These are phyloP conservation scores for Arthrobotrys sinensis DNA, from an alignment of 2,329 filamentous ascomycete species.

Conservation along the genomic window DNA sequence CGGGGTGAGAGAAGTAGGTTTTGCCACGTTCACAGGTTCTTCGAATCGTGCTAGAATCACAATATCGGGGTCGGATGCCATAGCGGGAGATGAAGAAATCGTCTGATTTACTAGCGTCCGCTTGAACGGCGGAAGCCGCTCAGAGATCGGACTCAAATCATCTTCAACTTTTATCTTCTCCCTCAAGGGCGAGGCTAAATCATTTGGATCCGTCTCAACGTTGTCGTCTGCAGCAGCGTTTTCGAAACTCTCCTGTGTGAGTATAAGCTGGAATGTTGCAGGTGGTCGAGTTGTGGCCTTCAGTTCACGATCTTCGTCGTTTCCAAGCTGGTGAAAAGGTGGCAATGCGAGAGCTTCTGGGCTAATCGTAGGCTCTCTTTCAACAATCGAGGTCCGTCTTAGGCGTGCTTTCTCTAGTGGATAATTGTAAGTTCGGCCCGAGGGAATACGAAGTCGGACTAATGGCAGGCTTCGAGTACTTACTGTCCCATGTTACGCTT, in stretches of 20 bases:
- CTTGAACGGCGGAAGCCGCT: slow-evolving; percentile 61
- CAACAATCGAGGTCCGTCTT: slow-evolving; percentile 41
- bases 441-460: slow-evolving; percentile 35
- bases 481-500: slow-evolving; percentile 74
- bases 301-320: slow-evolving; percentile 74
- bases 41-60: slow-evolving; percentile 72
- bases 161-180: slow-evolving; percentile 63
- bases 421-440: slow-evolving; percentile 16
- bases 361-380: slow-evolving; percentile 37
- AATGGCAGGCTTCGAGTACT: slow-evolving; percentile 64
- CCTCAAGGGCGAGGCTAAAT: slow-evolving; percentile 62
- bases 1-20: slow-evolving; percentile 39
- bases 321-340: slow-evolving; percentile 72
- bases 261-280: slow-evolving; percentile 73
- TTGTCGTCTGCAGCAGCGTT: slow-evolving; percentile 70
- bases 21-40: slow-evolving; percentile 65
- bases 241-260: slow-evolving; percentile 72
- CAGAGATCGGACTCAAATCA: slow-evolving; percentile 62
- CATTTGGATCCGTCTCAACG: slow-evolving; percentile 64
- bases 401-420: slow-evolving; percentile 65
- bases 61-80: slow-evolving; percentile 69
- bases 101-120: slow-evolving; percentile 64
- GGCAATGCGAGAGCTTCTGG: slow-evolving; percentile 70
- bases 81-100: slow-evolving; percentile 50
- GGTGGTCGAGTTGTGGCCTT: slow-evolving; percentile 72